These are phyloP conservation scores for Ceratobasidium papillatum DNA, from an alignment of 1,284 basidiomycete species.

Conservation along the genomic window DNA sequence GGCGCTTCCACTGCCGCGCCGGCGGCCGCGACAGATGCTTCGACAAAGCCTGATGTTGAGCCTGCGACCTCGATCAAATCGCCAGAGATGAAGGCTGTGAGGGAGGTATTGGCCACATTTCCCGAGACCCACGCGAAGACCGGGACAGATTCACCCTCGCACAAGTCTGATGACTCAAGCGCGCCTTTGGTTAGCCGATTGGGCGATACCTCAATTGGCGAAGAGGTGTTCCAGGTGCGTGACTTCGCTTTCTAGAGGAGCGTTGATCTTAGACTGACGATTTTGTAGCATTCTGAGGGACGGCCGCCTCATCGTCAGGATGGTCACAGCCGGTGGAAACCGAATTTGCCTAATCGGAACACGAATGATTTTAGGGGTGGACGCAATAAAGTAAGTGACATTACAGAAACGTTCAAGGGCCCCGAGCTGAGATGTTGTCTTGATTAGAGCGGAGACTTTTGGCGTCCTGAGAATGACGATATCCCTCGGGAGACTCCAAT, in stretches of 20 bases:
- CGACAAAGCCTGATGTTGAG: not conserved
- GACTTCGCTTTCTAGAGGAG: not conserved
- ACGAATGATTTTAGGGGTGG: not conserved
- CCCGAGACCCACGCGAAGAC: slow-evolving; percentile 1
- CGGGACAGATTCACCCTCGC: not conserved
- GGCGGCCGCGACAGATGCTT: not conserved
- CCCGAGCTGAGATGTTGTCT: not conserved
- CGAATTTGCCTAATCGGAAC: slow-evolving; percentile 1
- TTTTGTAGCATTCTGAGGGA: not conserved
- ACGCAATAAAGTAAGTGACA: slow-evolving; percentile 7
- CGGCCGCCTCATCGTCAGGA: slow-evolving; percentile 1
- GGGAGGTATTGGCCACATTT: not conserved
- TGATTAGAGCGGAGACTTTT: slow-evolving; percentile 7
- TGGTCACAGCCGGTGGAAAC: slow-evolving; percentile 3
- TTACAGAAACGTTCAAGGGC: not conserved
- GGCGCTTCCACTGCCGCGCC: not conserved
- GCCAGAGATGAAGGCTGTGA: not conserved
- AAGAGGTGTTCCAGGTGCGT: slow-evolving; percentile 8
- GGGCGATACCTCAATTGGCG: slow-evolving; percentile 15
- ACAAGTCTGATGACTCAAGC: slow-evolving; percentile 31
- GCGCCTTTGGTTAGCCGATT: slow-evolving; percentile 8
- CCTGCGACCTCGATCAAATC: not conserved
- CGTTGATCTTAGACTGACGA: not conserved
- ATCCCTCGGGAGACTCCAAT: not conserved
- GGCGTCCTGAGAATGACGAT: slow-evolving; percentile 15